phyloP scores from a whole-genome alignment of 2,329 filamentous ascomycete genomes.

The Cryoendolithus antarcticus region DNA sequence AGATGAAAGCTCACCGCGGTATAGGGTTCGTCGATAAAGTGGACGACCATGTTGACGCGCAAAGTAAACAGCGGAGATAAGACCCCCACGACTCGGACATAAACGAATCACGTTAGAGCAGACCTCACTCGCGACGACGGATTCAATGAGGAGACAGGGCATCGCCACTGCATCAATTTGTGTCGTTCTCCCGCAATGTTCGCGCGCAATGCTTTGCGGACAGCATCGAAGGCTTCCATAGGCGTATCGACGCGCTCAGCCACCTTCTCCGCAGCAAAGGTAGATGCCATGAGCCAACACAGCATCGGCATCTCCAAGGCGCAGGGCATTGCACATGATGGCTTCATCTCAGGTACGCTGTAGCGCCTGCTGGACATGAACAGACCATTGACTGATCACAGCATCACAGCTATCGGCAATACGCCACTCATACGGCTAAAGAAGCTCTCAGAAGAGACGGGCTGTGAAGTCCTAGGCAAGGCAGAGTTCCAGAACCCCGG shows the following conservation, averaged over 20 bases:
- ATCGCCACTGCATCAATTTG: slow-evolving; percentile 60
- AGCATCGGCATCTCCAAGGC: slow-evolving; percentile 64
- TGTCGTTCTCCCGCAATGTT: slow-evolving; percentile 46
- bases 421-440: slow-evolving; percentile 89
- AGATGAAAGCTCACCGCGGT: too few species aligned
- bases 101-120: too few species aligned
- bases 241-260: slow-evolving; percentile 11
- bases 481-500: slow-evolving; percentile 97
- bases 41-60: too few species aligned
- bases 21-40: too few species aligned
- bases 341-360: slow-evolving; percentile 61
- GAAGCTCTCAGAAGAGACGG: slow-evolving; percentile 75
- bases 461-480: slow-evolving; percentile 89
- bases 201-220: slow-evolving; percentile 14
- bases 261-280: slow-evolving; percentile 12
- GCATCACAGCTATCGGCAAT: slow-evolving; percentile 76
- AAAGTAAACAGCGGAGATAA: too few species aligned
- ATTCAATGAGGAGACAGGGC: slow-evolving; percentile 49
- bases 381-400: slow-evolving; percentile 12
- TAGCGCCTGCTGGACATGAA: neutral
- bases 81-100: too few species aligned
- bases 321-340: slow-evolving; percentile 63
- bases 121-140: too few species aligned
- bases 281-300: slow-evolving; percentile 18
- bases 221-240: slow-evolving; percentile 9